These are phyloP conservation scores for Heterococcus sp. DNA, from an alignment of 108 stramenopile species.

Conservation along the genomic window DNA sequence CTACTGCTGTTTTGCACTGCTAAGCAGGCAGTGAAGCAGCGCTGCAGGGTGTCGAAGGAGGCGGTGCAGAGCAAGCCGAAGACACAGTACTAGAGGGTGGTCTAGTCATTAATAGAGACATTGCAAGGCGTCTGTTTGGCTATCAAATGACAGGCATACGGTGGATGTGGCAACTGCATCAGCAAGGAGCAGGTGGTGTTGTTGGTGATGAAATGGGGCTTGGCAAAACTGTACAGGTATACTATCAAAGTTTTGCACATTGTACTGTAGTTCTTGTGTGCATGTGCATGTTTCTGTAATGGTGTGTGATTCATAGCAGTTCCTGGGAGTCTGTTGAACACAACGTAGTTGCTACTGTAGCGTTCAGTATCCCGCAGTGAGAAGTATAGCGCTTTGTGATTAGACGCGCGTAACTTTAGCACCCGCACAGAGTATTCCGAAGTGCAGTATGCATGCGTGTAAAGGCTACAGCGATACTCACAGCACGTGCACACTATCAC, in stretches of 20 bases:
- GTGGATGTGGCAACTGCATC: constrained; percentile 92
- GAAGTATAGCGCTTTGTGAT: background rate
- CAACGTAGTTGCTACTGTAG: too few relatives aligned
- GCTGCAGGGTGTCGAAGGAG: constrained; percentile 4
- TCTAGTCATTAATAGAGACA: background rate
- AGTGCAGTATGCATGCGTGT: background rate
- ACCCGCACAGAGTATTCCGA: background rate
- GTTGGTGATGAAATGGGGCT: constrained; percentile 88
- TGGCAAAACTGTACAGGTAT: constrained; percentile 93
- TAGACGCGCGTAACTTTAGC: background rate
- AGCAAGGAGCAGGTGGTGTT: constrained; percentile 86
- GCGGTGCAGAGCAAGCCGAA: background rate
- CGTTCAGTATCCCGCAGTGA: background rate
- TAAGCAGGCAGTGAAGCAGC: background rate
- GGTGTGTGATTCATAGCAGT: too few relatives aligned
- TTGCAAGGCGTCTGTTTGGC: constrained; percentile 19
- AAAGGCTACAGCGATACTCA: too few relatives aligned
- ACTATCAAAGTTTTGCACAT: too few relatives aligned
- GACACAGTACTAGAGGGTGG: constrained; percentile 12
- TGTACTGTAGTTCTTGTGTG: too few relatives aligned
- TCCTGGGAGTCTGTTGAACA: too few relatives aligned
- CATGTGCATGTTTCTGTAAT: too few relatives aligned
- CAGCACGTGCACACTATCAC: too few relatives aligned
- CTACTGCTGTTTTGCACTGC: background rate
- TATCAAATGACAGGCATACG: constrained; percentile 62